Evolutionary conservation across 2,329 filamentous ascomycete genomes (phyloP), one percentile per base, ranked within the genome.

Genomic region (Fusarium sp.): DNA sequence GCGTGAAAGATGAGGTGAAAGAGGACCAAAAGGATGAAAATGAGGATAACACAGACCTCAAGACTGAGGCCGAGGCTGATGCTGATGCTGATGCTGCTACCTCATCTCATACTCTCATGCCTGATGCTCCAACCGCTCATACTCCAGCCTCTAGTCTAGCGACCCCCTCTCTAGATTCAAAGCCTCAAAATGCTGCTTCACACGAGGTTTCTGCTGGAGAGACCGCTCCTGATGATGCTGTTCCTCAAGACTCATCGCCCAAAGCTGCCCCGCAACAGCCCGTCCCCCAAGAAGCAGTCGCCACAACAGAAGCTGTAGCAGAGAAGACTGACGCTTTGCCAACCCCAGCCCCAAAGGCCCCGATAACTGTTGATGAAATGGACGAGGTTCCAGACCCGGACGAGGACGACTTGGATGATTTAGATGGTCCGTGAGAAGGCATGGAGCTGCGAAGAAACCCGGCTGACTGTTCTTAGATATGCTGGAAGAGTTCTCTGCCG

Each of bases 401-500:
- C 75, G 95, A 97, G 83, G 96, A 96, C 82, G 94, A 96, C 76
- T 85, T 96, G 26, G 94, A 98, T 79, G 96, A 98, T 79, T 86
- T 99, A 50, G 96, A 99, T 83, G 94, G 94, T 94, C 45, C 11
- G 64, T 55, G 42, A 18, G 26, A 36, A 64, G 17, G 13, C 45
- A 41, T 22, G 13, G n/a, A n/a, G 17, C 8, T 38, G 34, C 38
- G 10, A 10, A n/a, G 34, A 36, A n/a, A 36, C 34, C 10, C 55
- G 24, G 22, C 71, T 79, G 32, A 76, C 50, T 12, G 6, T 15
- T 34, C 12, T 22, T 48, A 96, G 96, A 98, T 77, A 93, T 98
- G 83, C 91, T 99, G 32, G 94, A 98, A 80, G 93, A 98, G 74
- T 99, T 99, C 84, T 91, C 92, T 47, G 84, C 92, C 34, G 86